Evolutionary conservation across 352 stramenopile species (phyloP), one percentile per base, ranked within the genome.

Genomic region (Vaucheria bursata): DNA sequence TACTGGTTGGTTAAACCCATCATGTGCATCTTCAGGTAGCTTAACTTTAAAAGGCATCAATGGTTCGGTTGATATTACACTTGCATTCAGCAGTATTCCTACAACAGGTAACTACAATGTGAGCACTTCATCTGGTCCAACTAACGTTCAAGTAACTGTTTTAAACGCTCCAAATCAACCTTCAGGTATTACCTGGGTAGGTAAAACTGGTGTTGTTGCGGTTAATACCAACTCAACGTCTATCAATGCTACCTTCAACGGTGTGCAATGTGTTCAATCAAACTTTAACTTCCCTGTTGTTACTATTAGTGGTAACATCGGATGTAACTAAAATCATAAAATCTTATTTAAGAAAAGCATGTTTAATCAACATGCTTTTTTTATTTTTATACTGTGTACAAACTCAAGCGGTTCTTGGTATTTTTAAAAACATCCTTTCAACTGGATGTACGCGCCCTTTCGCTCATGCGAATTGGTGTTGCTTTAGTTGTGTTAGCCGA

Each of bases 261-360:
- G 45, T 59, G 25, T 59, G 18, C 25, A 18, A 59, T 59, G 45
- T 59, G 25, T 25, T 18, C 45, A 59, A 59, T 25, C 18, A 59
- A 59, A 59, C 25, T 59, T 59, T 59, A 59, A 59, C 45, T 59
- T 59, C 25, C 45, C 45, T 59, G 25, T 25, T 18, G 45, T 59
- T 59, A 25, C 12, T 25, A 25, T 59, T 18, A 59, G 45, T 25
- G 45, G 45, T 59, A 59, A 59, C 45, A 18, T 59, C 18, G 45
- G 45, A 18, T 59, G 45, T 59, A 59, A 25, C 25, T 18, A 59
- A 18, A 18, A 59, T 18, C 25, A 59, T n/a, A 18, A 18, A 59
- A 18, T 59, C 25, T 59, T 59, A 59, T 59, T 59, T 59, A n/a
- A n/a, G n/a, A 59, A 59, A 59, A 59, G 45, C 45, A 59, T 18